Evolutionary conservation across 2,329 filamentous ascomycete genomes (phyloP).

Genomic region (Raffaelea deltoideospora): DNA sequence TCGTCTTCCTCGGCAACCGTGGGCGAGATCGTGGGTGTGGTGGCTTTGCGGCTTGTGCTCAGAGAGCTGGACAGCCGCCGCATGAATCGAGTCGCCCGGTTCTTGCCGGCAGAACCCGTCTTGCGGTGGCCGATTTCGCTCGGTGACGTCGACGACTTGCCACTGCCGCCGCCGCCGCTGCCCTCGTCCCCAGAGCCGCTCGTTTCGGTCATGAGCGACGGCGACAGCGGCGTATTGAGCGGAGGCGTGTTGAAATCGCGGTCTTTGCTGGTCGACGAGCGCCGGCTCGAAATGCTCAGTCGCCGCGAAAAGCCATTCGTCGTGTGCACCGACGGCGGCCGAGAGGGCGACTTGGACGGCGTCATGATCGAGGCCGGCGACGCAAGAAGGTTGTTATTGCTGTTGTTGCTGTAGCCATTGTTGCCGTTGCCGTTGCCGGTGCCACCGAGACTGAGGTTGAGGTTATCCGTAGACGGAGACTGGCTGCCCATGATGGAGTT

Average conservation of each 20-base stretch:
- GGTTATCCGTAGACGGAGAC: constrained; percentile 29
- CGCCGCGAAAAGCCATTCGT: constrained; percentile 39
- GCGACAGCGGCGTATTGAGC: constrained; percentile 19
- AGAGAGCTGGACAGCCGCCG: constrained; percentile 41
- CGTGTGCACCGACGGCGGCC: constrained; percentile 31
- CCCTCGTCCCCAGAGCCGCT: constrained; percentile 32
- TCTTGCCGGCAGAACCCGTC: constrained; percentile 22
- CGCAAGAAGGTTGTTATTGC: background rate
- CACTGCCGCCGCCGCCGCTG: no score
- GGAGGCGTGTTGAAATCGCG: constrained; percentile 13
- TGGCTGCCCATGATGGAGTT: constrained; percentile 30
- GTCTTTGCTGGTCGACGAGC: constrained; percentile 35
- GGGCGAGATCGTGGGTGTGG: constrained; percentile 30
- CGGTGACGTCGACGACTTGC: constrained; percentile 18
- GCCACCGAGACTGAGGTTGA: no score
- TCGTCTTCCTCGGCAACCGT: constrained; percentile 37
- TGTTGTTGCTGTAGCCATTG: background rate
- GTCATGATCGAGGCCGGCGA: constrained; percentile 13
- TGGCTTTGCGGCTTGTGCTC: constrained; percentile 28
- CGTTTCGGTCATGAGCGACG: constrained; percentile 26
- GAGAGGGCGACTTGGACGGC: constrained; percentile 27
- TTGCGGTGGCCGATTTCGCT: constrained; percentile 18
- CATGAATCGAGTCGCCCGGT: constrained; percentile 42
- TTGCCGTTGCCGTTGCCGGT: constrained; percentile 5
- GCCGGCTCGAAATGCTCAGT: constrained; percentile 49